A percentile compares a stretch with the other conserved stretches of the same genome.
These are phyloP conservation scores for Skeletonema costatum DNA, from an alignment of 108 stramenopile genomes.

Conservation along the genomic window DNA sequence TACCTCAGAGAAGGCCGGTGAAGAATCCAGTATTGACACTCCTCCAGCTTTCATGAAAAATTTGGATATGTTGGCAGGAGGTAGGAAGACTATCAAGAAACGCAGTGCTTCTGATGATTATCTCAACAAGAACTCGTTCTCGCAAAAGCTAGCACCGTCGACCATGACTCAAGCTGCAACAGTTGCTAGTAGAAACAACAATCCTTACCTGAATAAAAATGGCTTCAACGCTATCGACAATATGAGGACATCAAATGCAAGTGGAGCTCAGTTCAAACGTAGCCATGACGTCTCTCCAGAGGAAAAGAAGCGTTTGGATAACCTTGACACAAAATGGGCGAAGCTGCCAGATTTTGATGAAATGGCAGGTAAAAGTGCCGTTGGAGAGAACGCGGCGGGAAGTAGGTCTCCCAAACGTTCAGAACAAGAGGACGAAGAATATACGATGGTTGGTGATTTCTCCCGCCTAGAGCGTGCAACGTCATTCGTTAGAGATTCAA, in stretches of 20 bases:
- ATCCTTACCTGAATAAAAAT: conserved; percentile 1
- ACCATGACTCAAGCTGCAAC: neutral
- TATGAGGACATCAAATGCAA: conserved; percentile 5
- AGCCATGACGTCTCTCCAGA: neutral
- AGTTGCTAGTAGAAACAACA: neutral
- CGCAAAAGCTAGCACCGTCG: neutral
- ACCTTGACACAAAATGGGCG: conserved; percentile 1
- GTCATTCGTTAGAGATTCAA: conserved; percentile 15
- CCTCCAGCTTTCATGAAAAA: conserved; percentile 6
- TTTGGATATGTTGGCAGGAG: neutral
- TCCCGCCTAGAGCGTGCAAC: conserved; percentile 15
- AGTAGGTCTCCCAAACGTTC: neutral
- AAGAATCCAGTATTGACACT: neutral
- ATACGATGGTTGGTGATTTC: too few relatives aligned
- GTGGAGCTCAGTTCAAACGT: conserved; percentile 1
- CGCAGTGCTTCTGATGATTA: neutral
- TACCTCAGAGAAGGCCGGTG: neutral
- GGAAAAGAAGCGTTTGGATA: neutral
- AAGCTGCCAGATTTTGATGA: conserved; percentile 2
- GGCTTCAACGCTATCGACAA: neutral
- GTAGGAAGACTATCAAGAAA: neutral
- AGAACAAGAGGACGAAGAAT: neutral
- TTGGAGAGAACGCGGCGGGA: neutral
- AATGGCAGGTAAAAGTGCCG: neutral
- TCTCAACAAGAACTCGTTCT: neutral